Base-by-base conservation (phyloP, 306 rosid species). In the Echinosophora koreensis region DNA sequence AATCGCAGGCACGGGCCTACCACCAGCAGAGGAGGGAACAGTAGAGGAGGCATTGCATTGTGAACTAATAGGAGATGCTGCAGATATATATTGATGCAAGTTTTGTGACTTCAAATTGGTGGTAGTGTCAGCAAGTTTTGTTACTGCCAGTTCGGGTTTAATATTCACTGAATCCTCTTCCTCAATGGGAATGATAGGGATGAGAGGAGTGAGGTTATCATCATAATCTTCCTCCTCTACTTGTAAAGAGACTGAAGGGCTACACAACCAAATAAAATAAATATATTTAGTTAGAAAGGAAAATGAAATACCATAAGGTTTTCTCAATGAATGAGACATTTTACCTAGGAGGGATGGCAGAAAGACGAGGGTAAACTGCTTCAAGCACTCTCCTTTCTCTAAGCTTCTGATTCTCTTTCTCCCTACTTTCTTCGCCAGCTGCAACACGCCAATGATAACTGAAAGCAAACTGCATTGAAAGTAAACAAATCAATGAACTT, bases 381-480 rank as follows among this genome's bases (percentile, higher is more conserved):
- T 89, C 97, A 6, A 90, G 90, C 72, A 83, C 87, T 76, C 81
- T 74, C 80, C 44, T 44, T 81, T 83, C 92, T 66, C 97, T 86
- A 10, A 28, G 52, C 55, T 79, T 88, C 60, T 91, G 89, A 65
- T 68, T 47, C 39, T 68, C 35, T 56, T 54, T 81, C 79, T 91
- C 98, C 41, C 10, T 66, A 69, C 98, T 91, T 65, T 88, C 88
- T 81, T 91, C 93, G 15, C 97, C 98, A 5, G 91, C 87, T 0
- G 65, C 91, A n/a, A 93, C 88, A 6, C 6, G 13, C 98, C 97
- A 93, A 46, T 77, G 10, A 46, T 5, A 4, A 61, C 64, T 68
- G 71, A 80, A 22, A 61, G 62, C 64, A 84, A 90, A 15, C 97
- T 93, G 87, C 39, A 44, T 67, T 14, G 13, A 17, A 79, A 32